phyloP scores from a whole-genome alignment of 1,284 basidiomycete species.

The Earliella scabrosa region DNA sequence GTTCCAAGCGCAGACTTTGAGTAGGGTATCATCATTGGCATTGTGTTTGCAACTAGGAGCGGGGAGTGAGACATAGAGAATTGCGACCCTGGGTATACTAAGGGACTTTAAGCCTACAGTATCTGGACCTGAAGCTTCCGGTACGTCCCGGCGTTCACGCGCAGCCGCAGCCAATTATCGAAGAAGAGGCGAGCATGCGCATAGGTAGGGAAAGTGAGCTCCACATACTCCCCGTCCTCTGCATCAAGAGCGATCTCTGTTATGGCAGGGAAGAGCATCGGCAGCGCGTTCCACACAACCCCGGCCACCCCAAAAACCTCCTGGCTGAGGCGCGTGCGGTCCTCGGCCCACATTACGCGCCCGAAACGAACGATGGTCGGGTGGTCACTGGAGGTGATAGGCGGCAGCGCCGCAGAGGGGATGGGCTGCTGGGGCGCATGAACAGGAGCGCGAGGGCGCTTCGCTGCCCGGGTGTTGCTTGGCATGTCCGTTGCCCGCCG shows the following conservation, averaged over 20 bases:
- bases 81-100: too few species aligned
- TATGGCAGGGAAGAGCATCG: background rate
- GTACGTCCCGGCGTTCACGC: background rate
- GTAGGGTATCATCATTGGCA: too few species aligned
- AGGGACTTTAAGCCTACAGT: too few species aligned
- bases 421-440: too few species aligned
- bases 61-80: too few species aligned
- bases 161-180: background rate
- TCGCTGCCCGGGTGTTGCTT: too few species aligned
- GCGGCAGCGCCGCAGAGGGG: too few species aligned
- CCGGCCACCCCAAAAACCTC: background rate
- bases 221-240: background rate
- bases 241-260: background rate
- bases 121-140: background rate
- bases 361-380: background rate
- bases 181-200: background rate
- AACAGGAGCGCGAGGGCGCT: too few species aligned
- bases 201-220: background rate
- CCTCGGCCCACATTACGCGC: background rate
- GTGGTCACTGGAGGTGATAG: background rate
- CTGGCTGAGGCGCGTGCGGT: background rate
- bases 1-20: background rate
- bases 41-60: too few species aligned
- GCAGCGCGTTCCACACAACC: background rate
- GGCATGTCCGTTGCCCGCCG: too few species aligned